Base-by-base conservation (phyloP, 495 filamentous ascomycete species). In the Bryoglossum gracile region DNA sequence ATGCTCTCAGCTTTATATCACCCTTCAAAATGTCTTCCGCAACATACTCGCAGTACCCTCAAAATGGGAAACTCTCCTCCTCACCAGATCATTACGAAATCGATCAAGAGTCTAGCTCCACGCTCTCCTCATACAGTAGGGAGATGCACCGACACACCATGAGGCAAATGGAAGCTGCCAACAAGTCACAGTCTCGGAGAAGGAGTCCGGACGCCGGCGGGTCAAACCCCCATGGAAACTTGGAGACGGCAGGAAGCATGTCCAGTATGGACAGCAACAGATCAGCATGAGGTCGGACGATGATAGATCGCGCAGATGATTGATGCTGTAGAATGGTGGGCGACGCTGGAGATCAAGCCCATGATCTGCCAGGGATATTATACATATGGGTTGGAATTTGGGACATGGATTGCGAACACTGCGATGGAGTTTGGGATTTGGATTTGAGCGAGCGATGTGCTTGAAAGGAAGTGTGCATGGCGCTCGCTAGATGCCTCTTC, bases 81-180 rank as follows among this genome's bases (percentile, higher is more conserved):
- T 33, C 16, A 8, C 30, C 26, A 35, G 18, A 34, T 23, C 13
- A 2, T 2, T 4, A 22, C 37, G 21, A 10, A 13, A 43, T 18
- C 25, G 26, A 30, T 30, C 5, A 6, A 13, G 26, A 6, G 13
- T 6, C 10, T 21, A 23, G 23, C 10, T 26, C 8, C 8, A n/a
- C 23, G 18, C 46, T 51, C 36, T 46, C 48, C 5, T 37, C 53
- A 24, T 60, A 60, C 28, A 17, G 50, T 3, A 24, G 43, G 1
- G 40, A 33, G 0, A 60, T 60, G 54, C 50, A 54, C 24, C 46
- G 57, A 25, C 57, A 60, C 54, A 60, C 57, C 30, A 56, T 45
- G 47, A 47, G 46, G 25, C 57, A 60, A 16, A 60, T 60, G 57
- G 54, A 60, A 39, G 53, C 45, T 16, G 56, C 56, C 6, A 10